Evolutionary conservation across 345 rosid species (phyloP).

Genomic region (Hibiscus syriacus): DNA sequence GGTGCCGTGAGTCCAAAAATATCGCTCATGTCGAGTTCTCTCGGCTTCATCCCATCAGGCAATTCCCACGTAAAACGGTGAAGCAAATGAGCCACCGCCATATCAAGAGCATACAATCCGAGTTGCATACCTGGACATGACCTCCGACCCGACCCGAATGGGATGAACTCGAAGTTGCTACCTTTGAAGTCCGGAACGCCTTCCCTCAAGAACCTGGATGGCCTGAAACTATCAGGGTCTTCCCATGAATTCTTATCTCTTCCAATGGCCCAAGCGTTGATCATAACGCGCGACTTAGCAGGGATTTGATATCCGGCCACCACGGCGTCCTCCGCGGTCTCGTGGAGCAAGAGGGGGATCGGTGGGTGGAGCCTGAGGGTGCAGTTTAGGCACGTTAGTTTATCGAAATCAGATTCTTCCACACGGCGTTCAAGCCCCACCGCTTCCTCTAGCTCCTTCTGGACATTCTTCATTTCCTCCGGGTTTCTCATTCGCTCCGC

Average conservation of each 20-base stretch:
- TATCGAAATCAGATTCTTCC: constrained; percentile 67
- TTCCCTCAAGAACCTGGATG: too few relatives aligned
- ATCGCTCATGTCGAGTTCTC: constrained; percentile 85
- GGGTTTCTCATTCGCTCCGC: constrained; percentile 79
- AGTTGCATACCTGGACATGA: too few relatives aligned
- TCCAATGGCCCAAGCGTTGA: too few relatives aligned
- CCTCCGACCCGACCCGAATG: too few relatives aligned
- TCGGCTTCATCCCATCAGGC: constrained; percentile 82
- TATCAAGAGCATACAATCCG: constrained; percentile 67
- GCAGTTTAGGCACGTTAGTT: constrained; percentile 53
- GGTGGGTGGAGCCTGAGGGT: constrained; percentile 85
- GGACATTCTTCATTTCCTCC: constrained; percentile 51
- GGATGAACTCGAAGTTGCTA: too few relatives aligned
- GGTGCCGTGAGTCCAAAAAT: too few relatives aligned
- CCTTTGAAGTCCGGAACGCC: too few relatives aligned
- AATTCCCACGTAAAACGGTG: constrained; percentile 78
- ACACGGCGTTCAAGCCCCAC: constrained; percentile 72
- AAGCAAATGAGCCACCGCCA: constrained; percentile 61
- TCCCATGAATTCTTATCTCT: too few relatives aligned
- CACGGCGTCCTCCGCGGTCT: constrained; percentile 54
- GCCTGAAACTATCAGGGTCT: too few relatives aligned
- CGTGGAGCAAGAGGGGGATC: constrained; percentile 87
- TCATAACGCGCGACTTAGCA: too few relatives aligned
- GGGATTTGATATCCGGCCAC: too few relatives aligned
- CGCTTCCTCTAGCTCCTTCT: constrained; percentile 60